These are phyloP conservation scores for Irpex sp. DNA, from an alignment of 1,284 basidiomycete genomes.

Conservation along the genomic window DNA sequence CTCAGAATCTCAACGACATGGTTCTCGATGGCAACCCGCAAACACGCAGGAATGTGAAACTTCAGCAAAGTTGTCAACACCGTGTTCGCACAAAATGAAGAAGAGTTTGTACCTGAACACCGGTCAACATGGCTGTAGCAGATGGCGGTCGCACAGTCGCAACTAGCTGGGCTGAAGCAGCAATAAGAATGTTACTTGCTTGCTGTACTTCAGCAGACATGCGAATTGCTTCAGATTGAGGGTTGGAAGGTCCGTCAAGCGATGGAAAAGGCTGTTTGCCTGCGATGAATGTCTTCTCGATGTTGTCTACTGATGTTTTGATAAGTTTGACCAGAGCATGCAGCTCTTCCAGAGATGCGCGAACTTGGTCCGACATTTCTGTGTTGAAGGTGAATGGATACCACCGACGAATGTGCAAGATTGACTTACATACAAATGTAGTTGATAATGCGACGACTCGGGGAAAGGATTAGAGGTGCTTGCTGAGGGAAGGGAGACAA, in stretches of 20 bases:
- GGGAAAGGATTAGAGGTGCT: no score
- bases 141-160: conserved; percentile 14
- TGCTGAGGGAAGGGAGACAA: no score
- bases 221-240: conserved; percentile 13
- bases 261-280: conserved; percentile 9
- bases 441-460: no score
- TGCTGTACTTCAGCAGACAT: conserved; percentile 10
- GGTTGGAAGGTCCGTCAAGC: conserved; percentile 11
- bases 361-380: background rate
- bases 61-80: background rate
- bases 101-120: no score
- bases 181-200: conserved; percentile 7
- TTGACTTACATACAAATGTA: no score
- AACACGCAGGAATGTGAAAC: conserved; percentile 18
- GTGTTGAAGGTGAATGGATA: background rate
- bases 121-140: background rate
- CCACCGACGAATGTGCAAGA: no score
- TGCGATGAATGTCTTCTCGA: background rate
- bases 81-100: no score
- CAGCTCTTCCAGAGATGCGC: conserved; percentile 4
- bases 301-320: background rate
- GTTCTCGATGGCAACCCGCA: conserved; percentile 27
- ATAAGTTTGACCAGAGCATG: conserved; percentile 6
- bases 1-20: conserved; percentile 35
- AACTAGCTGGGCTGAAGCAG: conserved; percentile 18